Base-by-base conservation (phyloP, 257 asterid species). In the Buddleja alternifolia region DNA sequence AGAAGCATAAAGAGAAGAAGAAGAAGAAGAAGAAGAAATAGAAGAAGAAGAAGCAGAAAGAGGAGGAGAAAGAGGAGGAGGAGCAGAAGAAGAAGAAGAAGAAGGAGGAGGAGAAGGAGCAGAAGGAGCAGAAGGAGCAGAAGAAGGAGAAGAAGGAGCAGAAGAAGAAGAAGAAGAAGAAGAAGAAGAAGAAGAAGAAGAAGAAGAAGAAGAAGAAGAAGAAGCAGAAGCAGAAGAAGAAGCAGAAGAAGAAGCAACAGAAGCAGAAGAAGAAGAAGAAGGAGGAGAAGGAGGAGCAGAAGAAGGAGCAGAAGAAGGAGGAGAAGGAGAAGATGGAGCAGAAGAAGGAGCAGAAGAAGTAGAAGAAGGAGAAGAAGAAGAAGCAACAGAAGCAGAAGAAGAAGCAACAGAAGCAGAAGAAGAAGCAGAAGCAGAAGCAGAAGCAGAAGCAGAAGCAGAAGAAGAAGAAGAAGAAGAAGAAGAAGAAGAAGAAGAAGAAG, bases 241-340 rank as follows among this genome's bases (percentile, higher is more conserved):
- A 29, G 34, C 2, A 29, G 34, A 5, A 29, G 34, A 5, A 29
- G 34, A 29, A 29, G 34, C 3, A 29, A 5, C 3, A 29, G 34
- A 5, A 29, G 29, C 63, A 66, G 60, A 36, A 48, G 39, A 70
- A 70, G 60, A 36, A 46, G 9, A 61, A 64, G 71, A 16, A 65
- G 63, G 42, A 70, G 20, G 54, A 55, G 42, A 68, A 44, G 59
- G 83, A 58, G 41, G 50, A 62, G 4, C 37, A 60, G 40, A 70
- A 66, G 74, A 67, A 62, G 65, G 78, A 72, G 14, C 56, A 46
- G 37, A 61, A 70, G 65, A 41, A 58, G 25, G 36, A 73, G 70
- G 48, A 67, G 68, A n/a, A 10, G 29, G 19, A 70, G 54, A 32
- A 50, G 34, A 14, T 46, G 50, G 3, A 48, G 50, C n/a, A 51